Percentiles rank a stretch among this genome's conserved stretches.
These are phyloP conservation scores for Epichloe bromicola DNA, from an alignment of 2,329 filamentous ascomycete genomes.

Conservation along the genomic window DNA sequence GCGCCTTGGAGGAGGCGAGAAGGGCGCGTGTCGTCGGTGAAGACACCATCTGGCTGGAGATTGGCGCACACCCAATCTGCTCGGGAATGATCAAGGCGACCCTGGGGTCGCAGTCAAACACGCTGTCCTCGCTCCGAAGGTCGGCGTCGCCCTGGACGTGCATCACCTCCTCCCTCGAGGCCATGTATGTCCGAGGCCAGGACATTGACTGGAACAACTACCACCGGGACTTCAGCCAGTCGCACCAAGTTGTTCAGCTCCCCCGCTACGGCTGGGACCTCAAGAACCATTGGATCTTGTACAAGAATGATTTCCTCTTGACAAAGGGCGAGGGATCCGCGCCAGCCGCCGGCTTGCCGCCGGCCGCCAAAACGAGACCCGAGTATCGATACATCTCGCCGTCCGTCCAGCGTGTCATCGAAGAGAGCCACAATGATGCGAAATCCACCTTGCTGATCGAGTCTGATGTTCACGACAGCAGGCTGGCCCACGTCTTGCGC, in stretches of 20 bases:
- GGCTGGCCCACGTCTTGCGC: neutral
- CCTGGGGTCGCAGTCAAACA: conserved; percentile 31
- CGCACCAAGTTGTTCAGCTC: conserved; percentile 39
- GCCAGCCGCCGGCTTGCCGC: too few species aligned
- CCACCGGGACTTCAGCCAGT: conserved; percentile 19
- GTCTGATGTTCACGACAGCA: conserved; percentile 18
- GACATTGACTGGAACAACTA: conserved; percentile 51
- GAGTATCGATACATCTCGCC: too few species aligned
- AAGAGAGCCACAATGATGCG: conserved; percentile 33
- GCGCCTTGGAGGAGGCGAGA: conserved; percentile 38
- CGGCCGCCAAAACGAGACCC: too few species aligned
- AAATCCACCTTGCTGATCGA: conserved; percentile 41
- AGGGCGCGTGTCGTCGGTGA: conserved; percentile 36
- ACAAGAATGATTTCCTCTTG: conserved; percentile 42
- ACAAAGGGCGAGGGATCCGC: conserved; percentile 36
- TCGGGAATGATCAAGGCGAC: conserved; percentile 48
- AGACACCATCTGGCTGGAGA: conserved; percentile 50
- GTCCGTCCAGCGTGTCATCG: conserved; percentile 25
- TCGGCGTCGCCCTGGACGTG: conserved; percentile 33
- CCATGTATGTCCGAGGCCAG: neutral
- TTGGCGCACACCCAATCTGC: conserved; percentile 55
- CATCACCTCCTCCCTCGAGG: conserved; percentile 26
- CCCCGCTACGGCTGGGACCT: conserved; percentile 58
- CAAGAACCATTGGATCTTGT: conserved; percentile 55
- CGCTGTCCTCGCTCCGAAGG: conserved; percentile 45